These are phyloP conservation scores for Cercophora newfieldiana DNA, from an alignment of 495 filamentous ascomycete genomes.

Conservation along the genomic window DNA sequence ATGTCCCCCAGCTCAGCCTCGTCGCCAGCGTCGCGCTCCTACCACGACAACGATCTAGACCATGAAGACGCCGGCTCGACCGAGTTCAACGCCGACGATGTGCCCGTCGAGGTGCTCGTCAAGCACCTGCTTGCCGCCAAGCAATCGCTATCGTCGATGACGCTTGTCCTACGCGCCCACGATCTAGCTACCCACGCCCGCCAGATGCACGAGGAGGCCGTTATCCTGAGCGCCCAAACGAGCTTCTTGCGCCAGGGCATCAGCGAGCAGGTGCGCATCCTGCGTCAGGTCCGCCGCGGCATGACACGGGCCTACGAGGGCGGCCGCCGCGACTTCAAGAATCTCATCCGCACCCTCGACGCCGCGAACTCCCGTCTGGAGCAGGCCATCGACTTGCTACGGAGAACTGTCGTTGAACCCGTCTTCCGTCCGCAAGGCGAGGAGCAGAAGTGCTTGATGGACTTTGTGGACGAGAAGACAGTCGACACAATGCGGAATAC, in stretches of 20 bases:
- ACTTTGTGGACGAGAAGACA: slow-evolving; percentile 84
- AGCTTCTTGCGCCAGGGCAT: slow-evolving; percentile 73
- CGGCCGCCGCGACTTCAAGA: slow-evolving; percentile 51
- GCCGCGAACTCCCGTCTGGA: slow-evolving; percentile 68
- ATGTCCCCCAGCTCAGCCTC: slow-evolving; percentile 20
- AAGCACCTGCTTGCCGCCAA: slow-evolving; percentile 85
- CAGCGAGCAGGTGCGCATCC: slow-evolving; percentile 66
- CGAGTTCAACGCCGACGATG: slow-evolving; percentile 31
- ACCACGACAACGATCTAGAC: slow-evolving; percentile 9
- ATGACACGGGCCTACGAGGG: slow-evolving; percentile 53
- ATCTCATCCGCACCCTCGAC: slow-evolving; percentile 70
- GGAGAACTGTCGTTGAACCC: slow-evolving; percentile 70
- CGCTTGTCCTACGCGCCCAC: slow-evolving; percentile 81
- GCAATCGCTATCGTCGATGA: slow-evolving; percentile 83
- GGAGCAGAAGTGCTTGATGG: slow-evolving; percentile 69
- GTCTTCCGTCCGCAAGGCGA: slow-evolving; percentile 70
- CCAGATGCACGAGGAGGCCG: slow-evolving; percentile 73
- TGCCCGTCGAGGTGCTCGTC: slow-evolving; percentile 71
- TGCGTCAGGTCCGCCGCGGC: slow-evolving; percentile 64
- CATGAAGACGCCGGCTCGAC: slow-evolving; percentile 20
- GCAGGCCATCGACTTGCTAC: slow-evolving; percentile 67
- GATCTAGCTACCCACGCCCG: slow-evolving; percentile 79
- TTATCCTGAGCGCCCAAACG: slow-evolving; percentile 74
- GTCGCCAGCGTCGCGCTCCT: slow-evolving; percentile 3
- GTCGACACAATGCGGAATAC: slow-evolving; percentile 67